These are phyloP conservation scores for Eimeria praecox DNA, from an alignment of 169 alveolate genomes.

Conservation along the genomic window DNA sequence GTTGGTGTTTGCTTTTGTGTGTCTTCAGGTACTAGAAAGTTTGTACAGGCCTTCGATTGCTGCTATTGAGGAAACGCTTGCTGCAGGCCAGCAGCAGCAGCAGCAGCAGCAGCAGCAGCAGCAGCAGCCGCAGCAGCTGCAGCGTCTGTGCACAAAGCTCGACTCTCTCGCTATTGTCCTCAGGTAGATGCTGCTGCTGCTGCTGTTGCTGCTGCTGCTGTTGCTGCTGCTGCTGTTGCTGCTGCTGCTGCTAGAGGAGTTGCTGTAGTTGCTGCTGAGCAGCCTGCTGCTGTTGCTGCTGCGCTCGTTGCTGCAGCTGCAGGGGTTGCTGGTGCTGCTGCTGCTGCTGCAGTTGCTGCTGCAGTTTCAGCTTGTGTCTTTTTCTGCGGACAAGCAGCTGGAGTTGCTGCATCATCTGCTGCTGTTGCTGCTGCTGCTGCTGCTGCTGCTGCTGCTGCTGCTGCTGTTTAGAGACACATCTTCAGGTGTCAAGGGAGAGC, in stretches of 20 bases:
- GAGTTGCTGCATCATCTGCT: neutral
- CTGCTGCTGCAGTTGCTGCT: no score
- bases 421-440: no score
- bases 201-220: conserved; percentile 26
- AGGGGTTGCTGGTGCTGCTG: no score
- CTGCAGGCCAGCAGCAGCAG: no score
- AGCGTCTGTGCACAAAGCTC: neutral
- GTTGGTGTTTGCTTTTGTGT: neutral
- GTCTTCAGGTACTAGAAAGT: neutral
- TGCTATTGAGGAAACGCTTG: neutral
- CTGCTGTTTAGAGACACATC: no score
- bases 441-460: no score
- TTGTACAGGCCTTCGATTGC: neutral
- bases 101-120: conserved; percentile 22
- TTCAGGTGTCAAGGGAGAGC: no score
- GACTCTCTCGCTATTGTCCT: neutral
- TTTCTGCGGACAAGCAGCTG: neutral
- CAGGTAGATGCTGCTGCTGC: neutral
- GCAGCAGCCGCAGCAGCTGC: no score
- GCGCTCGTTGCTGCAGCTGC: no score
- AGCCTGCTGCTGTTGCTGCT: no score
- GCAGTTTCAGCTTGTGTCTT: neutral
- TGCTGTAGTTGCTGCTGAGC: no score
- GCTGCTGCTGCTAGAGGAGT: neutral
- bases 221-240: neutral